Percentiles rank a stretch among this genome's conserved stretches.
phyloP scores from a whole-genome alignment of 2,329 filamentous ascomycete species.

The Gaeumannomyces tritici region DNA sequence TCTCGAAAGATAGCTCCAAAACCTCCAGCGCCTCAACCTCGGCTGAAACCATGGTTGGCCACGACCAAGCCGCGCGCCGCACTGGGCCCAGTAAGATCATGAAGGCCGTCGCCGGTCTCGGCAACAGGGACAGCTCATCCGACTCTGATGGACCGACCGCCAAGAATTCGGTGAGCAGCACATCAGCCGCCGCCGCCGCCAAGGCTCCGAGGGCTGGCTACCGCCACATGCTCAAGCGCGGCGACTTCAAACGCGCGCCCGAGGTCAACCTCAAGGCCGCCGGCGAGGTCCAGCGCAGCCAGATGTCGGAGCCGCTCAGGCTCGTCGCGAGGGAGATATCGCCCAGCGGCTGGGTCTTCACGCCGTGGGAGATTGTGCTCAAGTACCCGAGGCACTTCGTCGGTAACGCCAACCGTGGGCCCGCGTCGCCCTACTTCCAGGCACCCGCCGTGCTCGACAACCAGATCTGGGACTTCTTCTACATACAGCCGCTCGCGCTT shows the following conservation, averaged over 20 bases:
- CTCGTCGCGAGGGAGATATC: constrained; percentile 17
- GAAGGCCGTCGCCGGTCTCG: no score
- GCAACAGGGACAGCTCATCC: background rate
- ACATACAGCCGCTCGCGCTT: constrained; percentile 30
- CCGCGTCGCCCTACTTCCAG: constrained; percentile 43
- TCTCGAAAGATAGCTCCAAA: background rate
- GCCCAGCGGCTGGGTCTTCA: constrained; percentile 22
- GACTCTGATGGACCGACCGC: background rate
- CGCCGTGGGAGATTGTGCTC: constrained; percentile 41
- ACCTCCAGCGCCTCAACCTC: background rate
- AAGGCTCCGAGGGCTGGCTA: background rate
- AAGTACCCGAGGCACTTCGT: constrained; percentile 53
- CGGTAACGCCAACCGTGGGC: constrained; percentile 39
- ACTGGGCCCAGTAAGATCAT: no score
- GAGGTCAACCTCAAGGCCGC: constrained; percentile 2
- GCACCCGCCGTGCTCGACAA: constrained; percentile 44
- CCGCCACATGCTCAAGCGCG: background rate
- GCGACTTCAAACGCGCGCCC: background rate
- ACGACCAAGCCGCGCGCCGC: background rate
- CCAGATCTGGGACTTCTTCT: constrained; percentile 68
- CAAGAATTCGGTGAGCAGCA: background rate
- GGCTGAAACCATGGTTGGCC: background rate
- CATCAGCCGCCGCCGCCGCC: no score
- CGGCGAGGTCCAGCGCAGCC: background rate
- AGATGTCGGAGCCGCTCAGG: constrained; percentile 9